A percentile compares a stretch with the other conserved stretches of the same genome.
These are phyloP conservation scores for Pseudoperonospora humuli DNA, from an alignment of 352 stramenopile genomes.

Conservation along the genomic window DNA sequence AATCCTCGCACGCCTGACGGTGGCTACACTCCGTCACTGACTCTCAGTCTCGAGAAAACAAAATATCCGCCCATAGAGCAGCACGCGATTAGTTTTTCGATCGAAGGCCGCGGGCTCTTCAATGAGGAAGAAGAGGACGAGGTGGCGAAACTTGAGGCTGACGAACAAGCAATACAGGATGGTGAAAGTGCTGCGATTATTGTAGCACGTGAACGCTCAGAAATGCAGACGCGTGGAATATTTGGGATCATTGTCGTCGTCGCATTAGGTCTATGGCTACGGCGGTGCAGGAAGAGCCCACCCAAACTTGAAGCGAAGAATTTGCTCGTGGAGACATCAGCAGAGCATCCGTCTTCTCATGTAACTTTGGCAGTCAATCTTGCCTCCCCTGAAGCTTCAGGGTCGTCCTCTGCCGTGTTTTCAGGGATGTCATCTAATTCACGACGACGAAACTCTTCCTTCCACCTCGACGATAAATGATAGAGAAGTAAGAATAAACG, in stretches of 20 bases:
- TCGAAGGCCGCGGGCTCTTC: conserved; percentile 56
- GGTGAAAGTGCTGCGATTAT: conserved; percentile 25
- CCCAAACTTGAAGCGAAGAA: conserved; percentile 20
- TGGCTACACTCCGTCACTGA: conserved; percentile 35
- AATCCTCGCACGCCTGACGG: conserved; percentile 36
- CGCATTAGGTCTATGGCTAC: conserved; percentile 22
- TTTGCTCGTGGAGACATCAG: conserved; percentile 2
- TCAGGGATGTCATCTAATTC: conserved; percentile 16
- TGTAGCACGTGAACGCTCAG: conserved; percentile 13
- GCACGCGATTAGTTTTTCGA: conserved; percentile 73
- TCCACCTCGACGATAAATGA: conserved; percentile 30
- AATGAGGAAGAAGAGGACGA: conserved; percentile 49
- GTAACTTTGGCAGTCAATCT: conserved; percentile 17
- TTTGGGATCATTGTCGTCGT: conserved; percentile 16
- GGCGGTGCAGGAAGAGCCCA: conserved; percentile 14
- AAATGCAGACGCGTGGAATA: conserved; percentile 14
- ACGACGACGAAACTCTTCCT: conserved; percentile 28
- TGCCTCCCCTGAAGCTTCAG: conserved; percentile 12
- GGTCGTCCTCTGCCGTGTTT: conserved; percentile 23
- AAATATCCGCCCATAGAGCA: conserved; percentile 50
- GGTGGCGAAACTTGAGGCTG: conserved; percentile 39
- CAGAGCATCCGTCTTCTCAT: conserved; percentile 12
- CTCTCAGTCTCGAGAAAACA: conserved; percentile 50
- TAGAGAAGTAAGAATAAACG: no score
- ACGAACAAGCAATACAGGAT: conserved; percentile 30